Base-by-base conservation (phyloP, 164 flowering plant genomes). In the Annona cherimola region DNA sequence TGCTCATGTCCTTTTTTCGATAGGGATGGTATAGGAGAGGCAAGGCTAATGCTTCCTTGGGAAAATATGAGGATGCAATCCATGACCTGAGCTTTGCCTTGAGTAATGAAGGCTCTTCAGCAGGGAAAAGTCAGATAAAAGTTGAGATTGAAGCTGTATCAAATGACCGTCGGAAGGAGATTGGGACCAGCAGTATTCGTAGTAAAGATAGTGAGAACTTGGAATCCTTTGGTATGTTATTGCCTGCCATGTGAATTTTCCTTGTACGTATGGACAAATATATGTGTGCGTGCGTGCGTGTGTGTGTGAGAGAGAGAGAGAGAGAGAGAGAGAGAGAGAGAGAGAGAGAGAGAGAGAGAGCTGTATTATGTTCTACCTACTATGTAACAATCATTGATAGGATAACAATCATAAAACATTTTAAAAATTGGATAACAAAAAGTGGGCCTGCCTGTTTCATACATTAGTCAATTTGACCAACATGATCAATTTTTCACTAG, bases 11-110 rank as follows among this genome's bases (percentile, higher is more conserved):
- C 2, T 66, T n/a, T 66, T 44, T 69, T 42, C 26, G 79, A 66
- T 75, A 93, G 98, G 97, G 94, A 66, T 94, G 98, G 97, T 94
- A 88, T 74, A 80, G 94, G 76, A 89, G 97, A 84, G 97, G 91
- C 45, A 86, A 81, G 70, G 86, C 84, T 67, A 89, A 89, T 79
- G 83, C 80, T 71, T 79, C 88, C 74, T 63, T 90, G 79, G 84
- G 73, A 66, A 83, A 85, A 71, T 79, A 78, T 79, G 77, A 88
- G 61, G 87, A 90, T 79, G 92, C 97, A 66, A 63, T 84, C 42
- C 50, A 62, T 79, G 96, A 94, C 79, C 73, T 94, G 72, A 79
- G 81, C 63, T 69, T 85, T 73, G 83, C 98, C 42, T 69, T 83
- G 78, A 73, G 41, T 44, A 39, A 85, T 70, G 98, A 92, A 75